phyloP scores from a whole-genome alignment of 2,329 filamentous ascomycete genomes.

The Ascochyta fabae region DNA sequence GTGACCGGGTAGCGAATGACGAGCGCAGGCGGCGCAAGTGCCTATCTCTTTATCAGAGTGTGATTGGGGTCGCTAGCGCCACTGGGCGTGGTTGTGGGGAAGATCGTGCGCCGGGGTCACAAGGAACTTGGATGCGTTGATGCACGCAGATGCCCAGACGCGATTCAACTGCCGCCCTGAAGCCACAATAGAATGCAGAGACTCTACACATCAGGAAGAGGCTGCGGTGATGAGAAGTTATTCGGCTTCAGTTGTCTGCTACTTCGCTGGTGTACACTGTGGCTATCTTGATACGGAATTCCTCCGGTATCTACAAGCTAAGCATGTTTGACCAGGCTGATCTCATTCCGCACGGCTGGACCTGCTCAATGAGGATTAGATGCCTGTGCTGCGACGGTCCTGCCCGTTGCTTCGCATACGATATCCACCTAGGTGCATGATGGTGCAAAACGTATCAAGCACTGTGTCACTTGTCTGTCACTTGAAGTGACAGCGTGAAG shows the following conservation, averaged over 20 bases:
- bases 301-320: constrained; percentile 16
- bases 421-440: constrained; percentile 5
- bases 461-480: constrained; percentile 3
- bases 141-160: constrained; percentile 3
- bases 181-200: not conserved
- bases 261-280: constrained; percentile 1
- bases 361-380: constrained; percentile 14
- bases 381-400: constrained; percentile 6
- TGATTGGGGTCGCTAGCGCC: constrained; percentile 13
- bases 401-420: constrained; percentile 8
- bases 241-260: not conserved
- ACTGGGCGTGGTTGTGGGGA: constrained; percentile 9
- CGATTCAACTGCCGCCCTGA: not conserved
- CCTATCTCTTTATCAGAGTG: constrained; percentile 18
- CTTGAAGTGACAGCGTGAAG: constrained; percentile 13
- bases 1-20: constrained; percentile 11
- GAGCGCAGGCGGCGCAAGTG: not conserved
- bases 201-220: not conserved
- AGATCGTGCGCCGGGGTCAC: constrained; percentile 2
- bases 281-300: constrained; percentile 14
- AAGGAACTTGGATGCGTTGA: constrained; percentile 2
- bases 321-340: constrained; percentile 11
- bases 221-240: not conserved
- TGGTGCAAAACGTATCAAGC: constrained; percentile 2
- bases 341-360: constrained; percentile 17